Evolutionary conservation across 2,329 filamentous ascomycete genomes (phyloP), one percentile per base, ranked within the genome.

Genomic region (Hymenoscyphus infarciens): DNA sequence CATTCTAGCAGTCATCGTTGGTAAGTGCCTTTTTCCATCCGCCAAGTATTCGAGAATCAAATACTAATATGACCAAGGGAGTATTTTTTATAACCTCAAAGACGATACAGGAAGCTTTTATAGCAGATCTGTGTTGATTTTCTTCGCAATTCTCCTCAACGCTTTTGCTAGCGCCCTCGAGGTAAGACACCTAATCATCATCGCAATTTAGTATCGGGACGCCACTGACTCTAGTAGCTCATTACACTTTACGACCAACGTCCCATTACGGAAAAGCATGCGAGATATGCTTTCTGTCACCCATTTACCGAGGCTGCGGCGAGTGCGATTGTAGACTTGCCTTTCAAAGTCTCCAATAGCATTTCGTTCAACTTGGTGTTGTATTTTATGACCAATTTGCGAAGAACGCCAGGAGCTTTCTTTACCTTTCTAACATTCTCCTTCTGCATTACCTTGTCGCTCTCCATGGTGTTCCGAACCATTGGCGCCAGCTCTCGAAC

Each of bases 221-320:
- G 2, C 27, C 5, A 7, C 29, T 35, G n/a, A 59, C 11, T 35
- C 3, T 10, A 53, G 11, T 38, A 59, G 3, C 77, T 86, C 49
- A 85, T 90, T 76, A 96, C 96, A 29, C 71, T 80, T 6, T 81
- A 80, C 64, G 74, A 74, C 3, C 78, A 80, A 63, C 73, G 80
- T 1, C 78, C 79, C 1, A 80, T 82, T 54, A 75, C 81, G 10
- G 77, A 97, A 74, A 97, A 97, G 75, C 93, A 97, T 70, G 79
- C 83, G 62, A 86, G 89, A 63, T 97, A 96, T 74, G 92, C 92
- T 16, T 81, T 97, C n/a, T 96, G 97, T 70, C 93, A 96, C 70
- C 92, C 93, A 0, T 92, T 89, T 8, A 89, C 92, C 8, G 92
- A 97, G 80, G 91, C 92, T 13, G 82, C 93, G 55, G 86, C 92